Conservation (phyloP, 2,329 filamentous ascomycete species). For the Cladosporium austrohemisphaericum region DNA sequence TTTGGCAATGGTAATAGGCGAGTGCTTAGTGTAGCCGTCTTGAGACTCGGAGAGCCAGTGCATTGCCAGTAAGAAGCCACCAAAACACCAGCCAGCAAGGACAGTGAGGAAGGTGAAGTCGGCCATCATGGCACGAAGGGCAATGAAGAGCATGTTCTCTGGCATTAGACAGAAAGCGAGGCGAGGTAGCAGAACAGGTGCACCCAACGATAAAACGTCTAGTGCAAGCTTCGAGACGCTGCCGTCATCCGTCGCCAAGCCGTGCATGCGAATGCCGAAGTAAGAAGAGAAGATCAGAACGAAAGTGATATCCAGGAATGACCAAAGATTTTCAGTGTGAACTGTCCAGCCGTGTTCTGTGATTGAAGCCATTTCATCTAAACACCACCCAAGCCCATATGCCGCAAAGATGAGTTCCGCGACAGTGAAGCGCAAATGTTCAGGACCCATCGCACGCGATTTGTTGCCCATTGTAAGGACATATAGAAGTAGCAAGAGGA, state of each 20-base stretch:
- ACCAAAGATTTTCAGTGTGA: slow-evolving; percentile 85
- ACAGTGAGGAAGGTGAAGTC: slow-evolving; percentile 76
- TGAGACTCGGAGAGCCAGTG: slow-evolving; percentile 69
- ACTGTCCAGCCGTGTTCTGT: slow-evolving; percentile 74
- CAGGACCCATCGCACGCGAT: slow-evolving; percentile 46
- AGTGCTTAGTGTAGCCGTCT: slow-evolving; percentile 34
- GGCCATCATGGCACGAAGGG: slow-evolving; percentile 77
- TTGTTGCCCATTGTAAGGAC: slow-evolving; percentile 68
- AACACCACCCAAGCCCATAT: slow-evolving; percentile 73
- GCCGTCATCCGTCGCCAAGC: slow-evolving; percentile 49
- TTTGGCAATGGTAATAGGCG: slow-evolving; percentile 67
- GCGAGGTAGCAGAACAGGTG: slow-evolving; percentile 72
- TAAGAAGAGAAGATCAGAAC: slow-evolving; percentile 68
- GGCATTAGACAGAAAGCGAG: slow-evolving; percentile 79
- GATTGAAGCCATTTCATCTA: slow-evolving; percentile 74
- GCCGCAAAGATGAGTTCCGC: slow-evolving; percentile 66
- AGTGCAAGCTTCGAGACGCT: slow-evolving; percentile 49
- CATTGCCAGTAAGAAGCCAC: slow-evolving; percentile 74
- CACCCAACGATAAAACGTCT: slow-evolving; percentile 74
- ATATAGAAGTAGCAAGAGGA: slow-evolving; percentile 66
- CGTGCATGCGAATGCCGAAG: slow-evolving; percentile 63
- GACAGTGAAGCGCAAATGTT: slow-evolving; percentile 36
- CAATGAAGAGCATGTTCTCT: slow-evolving; percentile 79
- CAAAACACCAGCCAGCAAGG: slow-evolving; percentile 77
- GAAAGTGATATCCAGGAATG: slow-evolving; percentile 78